Evolutionary conservation across 2,329 filamentous ascomycete species (phyloP).

Genomic region (Aspergillus brunneoviolaceus): DNA sequence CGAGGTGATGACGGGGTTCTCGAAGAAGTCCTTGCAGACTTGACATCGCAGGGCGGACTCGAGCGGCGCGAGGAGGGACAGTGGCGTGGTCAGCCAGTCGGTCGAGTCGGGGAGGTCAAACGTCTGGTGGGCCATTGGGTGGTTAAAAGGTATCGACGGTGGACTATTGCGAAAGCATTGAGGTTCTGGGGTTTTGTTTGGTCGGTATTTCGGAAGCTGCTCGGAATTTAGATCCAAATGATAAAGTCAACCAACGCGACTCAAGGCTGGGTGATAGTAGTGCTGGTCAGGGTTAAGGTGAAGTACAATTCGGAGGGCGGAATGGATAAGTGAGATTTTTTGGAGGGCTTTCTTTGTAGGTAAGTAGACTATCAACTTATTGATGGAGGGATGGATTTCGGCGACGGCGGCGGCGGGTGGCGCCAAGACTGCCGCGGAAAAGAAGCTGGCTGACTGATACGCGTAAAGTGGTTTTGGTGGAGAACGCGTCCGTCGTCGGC

Average conservation of each 20-base stretch:
- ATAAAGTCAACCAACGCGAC: too few relatives aligned
- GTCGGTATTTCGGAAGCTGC: too few relatives aligned
- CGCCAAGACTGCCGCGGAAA: not conserved
- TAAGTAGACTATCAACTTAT: not conserved
- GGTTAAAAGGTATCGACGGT: not conserved
- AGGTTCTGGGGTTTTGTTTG: not conserved
- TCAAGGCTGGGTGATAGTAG: not conserved
- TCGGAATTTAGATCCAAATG: too few relatives aligned
- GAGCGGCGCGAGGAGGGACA: slow-evolving; percentile 51
- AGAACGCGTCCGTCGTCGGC: slow-evolving; percentile 29
- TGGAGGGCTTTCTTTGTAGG: not conserved
- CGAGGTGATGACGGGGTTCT: slow-evolving; percentile 89
- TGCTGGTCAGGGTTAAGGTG: not conserved
- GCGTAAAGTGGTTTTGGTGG: slow-evolving; percentile 40
- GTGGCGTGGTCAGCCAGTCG: slow-evolving; percentile 50
- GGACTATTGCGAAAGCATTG: slow-evolving; percentile 3
- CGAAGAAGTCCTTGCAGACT: slow-evolving; percentile 97
- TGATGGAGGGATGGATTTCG: not conserved
- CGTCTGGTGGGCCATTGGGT: slow-evolving; percentile 20
- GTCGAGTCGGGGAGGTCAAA: slow-evolving; percentile 47
- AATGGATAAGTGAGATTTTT: not conserved
- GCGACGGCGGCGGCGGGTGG: not conserved
- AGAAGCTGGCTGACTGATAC: slow-evolving; percentile 37
- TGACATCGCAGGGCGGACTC: slow-evolving; percentile 89
- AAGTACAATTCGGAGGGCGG: not conserved